Conservation (phyloP, 2,329 filamentous ascomycete genomes). For the Erysiphe pulchra region DNA sequence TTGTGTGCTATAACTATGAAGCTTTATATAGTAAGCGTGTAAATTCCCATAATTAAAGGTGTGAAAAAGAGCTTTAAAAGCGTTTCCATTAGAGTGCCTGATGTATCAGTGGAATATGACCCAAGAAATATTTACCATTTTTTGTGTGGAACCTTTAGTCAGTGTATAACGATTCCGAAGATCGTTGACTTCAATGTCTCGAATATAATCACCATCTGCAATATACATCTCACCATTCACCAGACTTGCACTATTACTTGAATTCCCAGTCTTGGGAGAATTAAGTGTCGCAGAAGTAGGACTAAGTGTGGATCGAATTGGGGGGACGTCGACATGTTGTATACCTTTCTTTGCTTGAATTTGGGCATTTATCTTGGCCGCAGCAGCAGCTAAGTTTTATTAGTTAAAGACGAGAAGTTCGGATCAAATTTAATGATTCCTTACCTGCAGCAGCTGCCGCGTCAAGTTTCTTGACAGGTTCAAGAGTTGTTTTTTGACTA, state of each 20-base stretch:
- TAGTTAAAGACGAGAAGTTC: conserved; percentile 4
- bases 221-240: conserved; percentile 78
- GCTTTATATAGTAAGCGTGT: conserved; percentile 41
- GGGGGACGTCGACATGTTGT: conserved; percentile 72
- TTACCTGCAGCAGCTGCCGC: conserved; percentile 57
- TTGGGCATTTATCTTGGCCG: conserved; percentile 64
- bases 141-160: conserved; percentile 91
- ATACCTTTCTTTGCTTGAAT: conserved; percentile 70
- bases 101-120: conserved; percentile 40
- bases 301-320: conserved; percentile 29
- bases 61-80: conserved; percentile 12
- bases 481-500: conserved; percentile 10
- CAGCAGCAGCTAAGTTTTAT: conserved; percentile 43
- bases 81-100: conserved; percentile 14
- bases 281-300: conserved; percentile 8
- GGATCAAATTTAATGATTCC: conserved; percentile 6
- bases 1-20: conserved; percentile 33
- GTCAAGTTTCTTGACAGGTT: conserved; percentile 25
- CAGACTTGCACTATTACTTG: conserved; percentile 19
- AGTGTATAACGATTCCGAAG: conserved; percentile 87
- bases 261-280: conserved; percentile 8
- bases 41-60: conserved; percentile 25
- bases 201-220: conserved; percentile 91
- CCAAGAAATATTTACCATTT: conserved; percentile 89
- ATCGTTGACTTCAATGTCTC: conserved; percentile 97